These are phyloP conservation scores for Dichotomocladium elegans DNA, from an alignment of 371 early-diverging fungal species.

Conservation along the genomic window DNA sequence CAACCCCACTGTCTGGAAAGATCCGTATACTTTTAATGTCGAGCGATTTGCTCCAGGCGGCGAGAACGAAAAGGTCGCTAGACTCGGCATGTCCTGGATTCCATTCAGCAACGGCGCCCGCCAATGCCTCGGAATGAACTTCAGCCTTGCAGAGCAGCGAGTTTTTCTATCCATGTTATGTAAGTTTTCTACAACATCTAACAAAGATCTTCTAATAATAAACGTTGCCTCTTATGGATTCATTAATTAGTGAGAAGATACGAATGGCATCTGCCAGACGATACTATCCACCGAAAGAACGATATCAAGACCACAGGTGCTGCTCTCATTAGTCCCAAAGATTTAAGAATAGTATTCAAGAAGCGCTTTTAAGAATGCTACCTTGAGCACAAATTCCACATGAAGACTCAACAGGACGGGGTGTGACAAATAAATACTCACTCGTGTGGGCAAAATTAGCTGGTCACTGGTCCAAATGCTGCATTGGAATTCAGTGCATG, in stretches of 20 bases:
- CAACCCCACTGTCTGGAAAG: conserved; percentile 8
- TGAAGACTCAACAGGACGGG: no score
- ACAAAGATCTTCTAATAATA: background rate
- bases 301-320: background rate
- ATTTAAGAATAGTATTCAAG: conserved; percentile 1
- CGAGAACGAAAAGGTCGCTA: conserved; percentile 4
- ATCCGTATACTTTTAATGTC: conserved; percentile 10
- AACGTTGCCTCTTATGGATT: background rate
- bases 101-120: conserved; percentile 41
- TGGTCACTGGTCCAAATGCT: no score
- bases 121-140: conserved; percentile 18
- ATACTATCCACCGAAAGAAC: conserved; percentile 11
- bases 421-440: no score
- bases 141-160: conserved; percentile 14
- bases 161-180: conserved; percentile 11
- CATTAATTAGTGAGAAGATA: conserved; percentile 13
- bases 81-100: conserved; percentile 6
- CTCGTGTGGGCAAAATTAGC: no score
- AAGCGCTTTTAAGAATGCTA: background rate
- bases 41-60: conserved; percentile 10
- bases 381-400: no score
- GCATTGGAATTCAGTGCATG: no score
- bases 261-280: conserved; percentile 13
- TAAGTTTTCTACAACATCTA: conserved; percentile 1
- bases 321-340: background rate